Percentiles rank a stretch among this genome's conserved stretches.
These are phyloP conservation scores for Aureobasidium sp. DNA, from an alignment of 2,329 filamentous ascomycete species.

Conservation along the genomic window DNA sequence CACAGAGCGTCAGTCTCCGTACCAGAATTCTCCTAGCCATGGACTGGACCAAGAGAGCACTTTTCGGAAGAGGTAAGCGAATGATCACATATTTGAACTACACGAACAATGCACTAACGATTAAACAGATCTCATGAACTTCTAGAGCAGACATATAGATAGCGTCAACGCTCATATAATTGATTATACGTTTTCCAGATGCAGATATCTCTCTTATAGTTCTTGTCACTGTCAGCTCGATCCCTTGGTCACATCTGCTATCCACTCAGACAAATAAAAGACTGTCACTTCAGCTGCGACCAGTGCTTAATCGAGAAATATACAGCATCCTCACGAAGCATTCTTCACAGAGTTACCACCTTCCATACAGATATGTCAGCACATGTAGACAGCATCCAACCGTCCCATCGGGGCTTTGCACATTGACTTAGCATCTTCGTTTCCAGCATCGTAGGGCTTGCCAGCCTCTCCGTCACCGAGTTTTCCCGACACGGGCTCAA, in stretches of 20 bases:
- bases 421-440: constrained; percentile 54
- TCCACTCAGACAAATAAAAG: not conserved
- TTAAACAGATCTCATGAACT: constrained; percentile 16
- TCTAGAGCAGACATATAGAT: constrained; percentile 13
- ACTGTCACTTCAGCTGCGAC: too few relatives aligned
- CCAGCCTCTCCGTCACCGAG: constrained; percentile 56
- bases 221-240: too few relatives aligned
- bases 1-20: constrained; percentile 87
- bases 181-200: not conserved
- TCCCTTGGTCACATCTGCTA: not conserved
- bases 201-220: not conserved
- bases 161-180: constrained; percentile 1
- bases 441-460: constrained; percentile 73
- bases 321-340: not conserved
- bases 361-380: not conserved
- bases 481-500: constrained; percentile 66
- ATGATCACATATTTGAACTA: not conserved
- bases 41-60: constrained; percentile 95
- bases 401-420: not conserved
- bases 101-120: not conserved
- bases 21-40: constrained; percentile 85
- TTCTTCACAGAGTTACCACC: not conserved
- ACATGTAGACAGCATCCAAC: too few relatives aligned
- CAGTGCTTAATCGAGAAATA: not conserved
- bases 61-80: constrained; percentile 85